Evolutionary conservation across 164 flowering plant genomes (phyloP), one percentile per base, ranked within the genome.

Genomic region (Houttuynia cordata): DNA sequence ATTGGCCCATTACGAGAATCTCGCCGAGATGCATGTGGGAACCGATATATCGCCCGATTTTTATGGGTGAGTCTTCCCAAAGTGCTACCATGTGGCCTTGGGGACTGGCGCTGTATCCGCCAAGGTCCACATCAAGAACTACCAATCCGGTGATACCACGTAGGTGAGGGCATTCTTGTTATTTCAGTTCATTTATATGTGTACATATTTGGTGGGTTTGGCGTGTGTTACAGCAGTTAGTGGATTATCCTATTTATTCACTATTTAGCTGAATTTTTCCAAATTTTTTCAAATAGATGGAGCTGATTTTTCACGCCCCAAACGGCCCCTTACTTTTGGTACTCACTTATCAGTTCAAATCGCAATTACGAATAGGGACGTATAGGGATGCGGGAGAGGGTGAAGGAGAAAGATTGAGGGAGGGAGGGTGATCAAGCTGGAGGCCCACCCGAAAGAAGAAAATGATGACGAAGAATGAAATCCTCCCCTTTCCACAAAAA

Each of bases 371-470:
- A 6, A n/a, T n/a, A n/a, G n/a, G n/a, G n/a, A n/a, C n/a, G n/a
- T n/a, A 30, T 6, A 30, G 37, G 37, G 15, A 75, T 84, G 13
- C 64, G 81, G 52, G 76, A 74, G 34, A 69, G 97, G 45, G 95
- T 68, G 4, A 67, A 25, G 24, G 68, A 70, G 4, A 87, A n/a
- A 86, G 71, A 85, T 91, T 63, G 21, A 52, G 0, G 97, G 95
- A 0, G 97, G 97, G 18, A 73, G 71, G 56, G 76, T 87, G 63
- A 79, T 91, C 34, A 80, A n/a, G n/a, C 85, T 87, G 51, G 95
- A 87, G 74, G 97, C 97, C 55, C 97, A 90, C 63, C 97, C 95
- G n/a, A n/a, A n/a, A n/a, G n/a, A n/a, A n/a, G n/a, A n/a, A n/a
- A n/a, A n/a, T n/a, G n/a, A n/a, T n/a, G n/a, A n/a, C n/a, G n/a